Base-by-base conservation (phyloP, 805 yeast genomes). In the Ogataea saltuana region DNA sequence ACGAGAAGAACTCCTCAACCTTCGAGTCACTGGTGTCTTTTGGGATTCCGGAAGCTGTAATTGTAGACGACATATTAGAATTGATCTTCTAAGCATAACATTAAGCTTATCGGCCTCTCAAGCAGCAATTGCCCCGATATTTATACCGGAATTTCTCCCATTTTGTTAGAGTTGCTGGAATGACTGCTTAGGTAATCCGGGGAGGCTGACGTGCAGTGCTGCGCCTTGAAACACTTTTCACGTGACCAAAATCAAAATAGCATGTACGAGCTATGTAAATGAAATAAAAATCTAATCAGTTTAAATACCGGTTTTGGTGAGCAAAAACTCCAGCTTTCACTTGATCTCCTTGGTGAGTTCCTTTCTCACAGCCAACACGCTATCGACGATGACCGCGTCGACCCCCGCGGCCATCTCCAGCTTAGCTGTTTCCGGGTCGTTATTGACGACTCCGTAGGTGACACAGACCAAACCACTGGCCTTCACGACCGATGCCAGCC, bases 361-460 rank as follows among this genome's bases (percentile, higher is more conserved):
- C 55, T 84, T 84, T 59, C 96, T 74, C n/a, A 90, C 95, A 0
- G 96, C 97, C 57, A 90, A 71, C 2, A 91, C 98, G 42, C 88
- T 83, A 65, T 91, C 98, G 3, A 88, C 97, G 66, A 91, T 91
- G n/a, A 91, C 97, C 0, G 99, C 99, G 71, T 91, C 98, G 10
- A 91, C 96, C 7, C 98, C 98, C 3, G 95, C 90, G 50, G 80
- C 81, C 83, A 91, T 83, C 64, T 91, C 97, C 44, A 85, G 69
- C 53, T 80, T 81, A 21, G 95, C 89, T 48, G 81, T 81, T 44
- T 79, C 88, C 0, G 97, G 96, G 26, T 80, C 81, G 56, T 91
- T 91, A 63, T 91, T 91, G 60, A 76, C 74, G 1, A 77, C 74
- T 21, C 98, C 98, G 56, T 91, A 91, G 0, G 97, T 87, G 44